Evolutionary conservation across 148 eudicot genomes (phyloP), one percentile per base, ranked within the genome.

Genomic region (Salicornia ramosissima): DNA sequence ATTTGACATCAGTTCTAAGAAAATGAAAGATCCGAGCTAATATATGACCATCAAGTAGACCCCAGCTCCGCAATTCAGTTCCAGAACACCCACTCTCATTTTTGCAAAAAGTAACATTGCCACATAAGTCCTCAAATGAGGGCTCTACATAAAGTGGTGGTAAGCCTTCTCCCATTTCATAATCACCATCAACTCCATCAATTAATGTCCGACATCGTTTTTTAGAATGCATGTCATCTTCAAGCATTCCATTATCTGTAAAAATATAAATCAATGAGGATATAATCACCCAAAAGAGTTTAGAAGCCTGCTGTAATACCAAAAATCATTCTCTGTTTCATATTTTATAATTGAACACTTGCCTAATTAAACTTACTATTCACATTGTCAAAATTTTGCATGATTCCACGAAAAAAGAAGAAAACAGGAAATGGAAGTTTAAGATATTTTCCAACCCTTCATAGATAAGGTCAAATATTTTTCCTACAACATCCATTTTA

Each of bases 11-110:
- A 63, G 80, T 79, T 78, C 86, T 84, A 57, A 93, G 92, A 74
- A 90, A 88, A 87, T 93, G 90, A 71, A 88, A 90, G 51, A 90
- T 77, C 60, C 99, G 80, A 63, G 97, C 96, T 75, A 94, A 78
- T 49, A 89, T 78, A 83, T 77, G 85, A 63, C 92, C 96, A 80
- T 90, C 86, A 59, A 94, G 77, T 56, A 81, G 71, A 80, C 88
- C 96, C 99, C 99, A 94, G 71, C 78, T 79, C 62, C 82, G 84
- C 10, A 61, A 59, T 58, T 80, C 73, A 61, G 45, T 54, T 69
- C 70, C 73, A 65, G 78, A 67, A 79, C 65, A 78, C 21, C 66
- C 59, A 61, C 52, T 70, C 18, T 67, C 73, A 49, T 71, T 85
- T 68, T 56, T 76, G 52, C 46, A 60, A 68, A 88, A 90, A 68